Base-by-base conservation (phyloP, 495 filamentous ascomycete genomes). In the Hypoxylon fuscum region DNA sequence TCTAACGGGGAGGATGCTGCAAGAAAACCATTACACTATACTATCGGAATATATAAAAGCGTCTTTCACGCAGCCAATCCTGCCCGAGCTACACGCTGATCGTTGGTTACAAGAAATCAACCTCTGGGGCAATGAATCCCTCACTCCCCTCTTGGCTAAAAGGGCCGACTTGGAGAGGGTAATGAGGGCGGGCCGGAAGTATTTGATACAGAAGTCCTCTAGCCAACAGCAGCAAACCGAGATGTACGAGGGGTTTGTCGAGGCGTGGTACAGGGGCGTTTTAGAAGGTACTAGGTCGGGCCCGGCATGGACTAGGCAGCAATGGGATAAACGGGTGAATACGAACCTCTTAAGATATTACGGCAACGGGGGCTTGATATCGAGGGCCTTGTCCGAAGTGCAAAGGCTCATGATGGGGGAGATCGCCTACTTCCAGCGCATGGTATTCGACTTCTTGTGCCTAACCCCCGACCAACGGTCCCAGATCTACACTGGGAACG, bases 391-490 rank as follows among this genome's bases (percentile, higher is more conserved):
- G 2, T 2, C 40, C 9, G 32, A 20, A 7, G 18, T 42, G n/a
- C 35, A 62, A 8, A 31, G 17, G n/a, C 0, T n/a, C 11, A 20
- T 64, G 34, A 45, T 55, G 23, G 0, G 11, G 5, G 66, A 69
- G 4, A 12, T 69, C 27, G 35, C 22, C 1, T 22, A 10, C 9
- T 0, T 64, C 18, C 53, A 72, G 32, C 49, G 49, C 7, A 25
- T 69, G 45, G 18, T 64, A 2, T 56, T 67, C 11, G 51, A 55
- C 5, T 60, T 18, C 34, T 47, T 63, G 14, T 46, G 25, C 15
- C 1, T 52, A 8, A 23, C 43, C 5, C 35, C 45, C 10, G 21
- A 23, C 17, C 12, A 37, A 11, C 49, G 40, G 15, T 1, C 1
- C 2, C 1, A 3, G 8, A 7, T 43, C 43, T 48, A 52, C 32